A percentile compares a stretch with the other conserved stretches of the same genome.
Conservation (phyloP, 139 green algal genomes). For the Nannochloris sp. region DNA sequence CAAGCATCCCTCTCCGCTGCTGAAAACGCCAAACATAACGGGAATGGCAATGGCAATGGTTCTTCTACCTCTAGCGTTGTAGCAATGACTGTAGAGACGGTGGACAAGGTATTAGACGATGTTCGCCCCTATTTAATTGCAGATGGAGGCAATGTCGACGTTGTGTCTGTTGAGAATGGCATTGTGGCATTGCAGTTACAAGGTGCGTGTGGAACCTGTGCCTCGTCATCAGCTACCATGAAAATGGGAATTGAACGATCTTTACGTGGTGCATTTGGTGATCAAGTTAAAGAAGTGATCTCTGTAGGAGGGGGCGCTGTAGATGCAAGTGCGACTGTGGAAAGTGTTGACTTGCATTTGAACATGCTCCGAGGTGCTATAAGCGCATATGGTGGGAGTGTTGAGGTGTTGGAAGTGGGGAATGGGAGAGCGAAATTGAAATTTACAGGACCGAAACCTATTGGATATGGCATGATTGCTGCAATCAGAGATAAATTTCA, state of each 20-base stretch:
- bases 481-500: conserved; percentile 70
- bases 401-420: conserved; percentile 50
- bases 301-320: conserved; percentile 8
- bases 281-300: conserved; percentile 37
- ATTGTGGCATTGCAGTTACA: conserved; percentile 65
- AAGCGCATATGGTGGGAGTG: conserved; percentile 58
- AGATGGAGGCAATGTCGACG: conserved; percentile 89
- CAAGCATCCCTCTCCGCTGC: neutral
- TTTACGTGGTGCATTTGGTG: conserved; percentile 46
- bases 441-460: conserved; percentile 1
- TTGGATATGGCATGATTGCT: conserved; percentile 39
- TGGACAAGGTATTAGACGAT: conserved; percentile 64
- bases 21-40: neutral
- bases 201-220: conserved; percentile 80
- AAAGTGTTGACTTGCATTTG: conserved; percentile 64
- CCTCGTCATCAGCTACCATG: conserved; percentile 76
- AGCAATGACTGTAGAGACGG: conserved; percentile 41
- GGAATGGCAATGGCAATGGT: neutral
- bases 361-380: conserved; percentile 79
- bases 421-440: neutral
- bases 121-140: conserved; percentile 91
- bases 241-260: conserved; percentile 89
- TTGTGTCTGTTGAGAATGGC: conserved; percentile 67
- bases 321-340: conserved; percentile 35
- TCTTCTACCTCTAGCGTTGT: neutral